Conservation (phyloP, 306 rosid genomes). For the Corylus americana region DNA sequence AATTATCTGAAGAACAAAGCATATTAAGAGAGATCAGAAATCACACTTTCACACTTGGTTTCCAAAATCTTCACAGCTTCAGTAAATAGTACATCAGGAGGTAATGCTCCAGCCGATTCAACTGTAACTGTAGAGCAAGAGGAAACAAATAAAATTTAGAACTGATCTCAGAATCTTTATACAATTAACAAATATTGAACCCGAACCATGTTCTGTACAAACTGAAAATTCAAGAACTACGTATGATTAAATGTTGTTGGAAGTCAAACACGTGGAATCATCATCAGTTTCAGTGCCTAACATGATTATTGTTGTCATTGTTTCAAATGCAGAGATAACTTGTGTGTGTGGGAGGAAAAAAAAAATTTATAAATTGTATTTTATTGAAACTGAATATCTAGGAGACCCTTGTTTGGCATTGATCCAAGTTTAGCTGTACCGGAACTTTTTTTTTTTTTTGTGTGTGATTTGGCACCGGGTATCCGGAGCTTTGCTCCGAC, state of each 20-base stretch:
- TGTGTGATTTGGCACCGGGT: no score
- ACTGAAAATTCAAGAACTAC: not conserved
- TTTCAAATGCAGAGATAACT: not conserved
- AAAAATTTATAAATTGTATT: no score
- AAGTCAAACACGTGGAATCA: not conserved
- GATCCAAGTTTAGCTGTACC: not conserved
- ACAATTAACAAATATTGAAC: not conserved
- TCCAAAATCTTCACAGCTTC: constrained; percentile 95
- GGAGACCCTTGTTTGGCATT: not conserved
- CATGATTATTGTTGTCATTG: not conserved
- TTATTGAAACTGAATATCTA: not conserved
- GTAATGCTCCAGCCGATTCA: constrained; percentile 89
- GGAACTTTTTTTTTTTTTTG: no score
- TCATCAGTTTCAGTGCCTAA: not conserved
- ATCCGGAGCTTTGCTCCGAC: no score
- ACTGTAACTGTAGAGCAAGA: constrained; percentile 53
- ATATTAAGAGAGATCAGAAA: constrained; percentile 71
- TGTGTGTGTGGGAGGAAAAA: no score
- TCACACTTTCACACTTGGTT: constrained; percentile 91
- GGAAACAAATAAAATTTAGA: constrained; percentile 13
- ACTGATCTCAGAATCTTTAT: not conserved
- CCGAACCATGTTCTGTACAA: not conserved
- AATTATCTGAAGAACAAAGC: constrained; percentile 12
- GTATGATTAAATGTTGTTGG: not conserved
- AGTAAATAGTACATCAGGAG: constrained; percentile 75